Evolutionary conservation across 345 rosid species (phyloP).

Genomic region (Carallia brachiata): DNA sequence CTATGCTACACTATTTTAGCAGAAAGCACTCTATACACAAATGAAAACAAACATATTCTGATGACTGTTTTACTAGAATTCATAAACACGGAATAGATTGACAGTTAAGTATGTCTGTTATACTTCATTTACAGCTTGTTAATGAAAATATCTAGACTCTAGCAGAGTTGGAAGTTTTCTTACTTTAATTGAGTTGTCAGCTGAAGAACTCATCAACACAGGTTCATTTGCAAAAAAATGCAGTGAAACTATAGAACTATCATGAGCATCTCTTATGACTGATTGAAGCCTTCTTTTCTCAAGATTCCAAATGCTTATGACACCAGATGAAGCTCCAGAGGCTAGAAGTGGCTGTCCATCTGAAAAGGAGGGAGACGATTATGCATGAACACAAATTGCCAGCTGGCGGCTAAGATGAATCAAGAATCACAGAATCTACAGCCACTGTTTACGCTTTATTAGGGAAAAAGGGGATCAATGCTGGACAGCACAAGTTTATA

Average conservation of each 20-base stretch:
- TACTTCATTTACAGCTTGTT: no score
- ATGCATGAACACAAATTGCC: slow-evolving; percentile 10
- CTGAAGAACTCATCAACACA: slow-evolving; percentile 87
- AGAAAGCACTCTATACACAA: no score
- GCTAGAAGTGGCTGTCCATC: slow-evolving; percentile 98
- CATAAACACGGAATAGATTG: no score
- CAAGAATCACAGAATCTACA: neutral
- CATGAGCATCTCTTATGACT: slow-evolving; percentile 90
- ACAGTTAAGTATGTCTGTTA: no score
- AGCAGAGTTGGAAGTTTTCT: slow-evolving; percentile 8
- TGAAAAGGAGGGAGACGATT: slow-evolving; percentile 20
- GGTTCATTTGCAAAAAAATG: slow-evolving; percentile 95
- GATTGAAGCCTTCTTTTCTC: slow-evolving; percentile 87
- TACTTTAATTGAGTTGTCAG: slow-evolving; percentile 96
- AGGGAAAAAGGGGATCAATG: no score
- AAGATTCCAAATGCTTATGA: slow-evolving; percentile 96
- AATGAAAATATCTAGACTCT: no score
- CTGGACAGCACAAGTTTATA: no score
- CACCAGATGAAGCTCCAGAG: slow-evolving; percentile 93
- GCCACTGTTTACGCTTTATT: no score
- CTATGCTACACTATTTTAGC: no score
- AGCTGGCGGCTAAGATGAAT: neutral
- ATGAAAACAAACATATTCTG: no score
- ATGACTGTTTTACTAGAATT: no score
- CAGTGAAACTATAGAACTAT: slow-evolving; percentile 68